These are phyloP conservation scores for Venustampulla echinocandica DNA, from an alignment of 495 filamentous ascomycete genomes.

Conservation along the genomic window DNA sequence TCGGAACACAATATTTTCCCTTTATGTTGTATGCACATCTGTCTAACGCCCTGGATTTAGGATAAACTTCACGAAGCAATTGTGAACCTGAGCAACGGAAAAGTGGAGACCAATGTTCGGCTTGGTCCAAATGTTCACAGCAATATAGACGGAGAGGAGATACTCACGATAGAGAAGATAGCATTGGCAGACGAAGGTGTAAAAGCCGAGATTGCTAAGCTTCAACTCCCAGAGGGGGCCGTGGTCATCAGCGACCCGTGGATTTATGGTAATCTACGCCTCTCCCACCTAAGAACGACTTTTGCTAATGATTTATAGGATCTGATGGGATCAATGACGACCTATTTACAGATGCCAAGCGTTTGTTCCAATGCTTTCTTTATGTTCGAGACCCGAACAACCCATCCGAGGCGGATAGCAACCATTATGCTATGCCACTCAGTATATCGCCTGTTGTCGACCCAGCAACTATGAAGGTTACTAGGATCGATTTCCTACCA, in stretches of 20 bases:
- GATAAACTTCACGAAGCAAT: constrained; percentile 61
- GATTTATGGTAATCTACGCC: constrained; percentile 53
- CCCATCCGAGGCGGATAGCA: constrained; percentile 49
- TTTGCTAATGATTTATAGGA: constrained; percentile 24
- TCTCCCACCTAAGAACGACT: not conserved
- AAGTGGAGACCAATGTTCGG: constrained; percentile 50
- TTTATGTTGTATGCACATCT: not conserved
- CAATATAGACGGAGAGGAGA: constrained; percentile 50
- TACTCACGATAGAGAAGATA: constrained; percentile 48
- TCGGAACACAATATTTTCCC: not conserved
- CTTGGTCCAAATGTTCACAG: constrained; percentile 49
- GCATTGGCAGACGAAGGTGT: constrained; percentile 48
- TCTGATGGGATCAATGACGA: constrained; percentile 54
- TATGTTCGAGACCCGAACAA: constrained; percentile 54
- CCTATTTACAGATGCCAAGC: constrained; percentile 42
- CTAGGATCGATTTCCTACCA: constrained; percentile 50
- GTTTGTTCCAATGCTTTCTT: constrained; percentile 58
- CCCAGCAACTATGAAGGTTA: constrained; percentile 52
- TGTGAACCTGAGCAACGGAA: constrained; percentile 43
- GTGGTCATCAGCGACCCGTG: constrained; percentile 58
- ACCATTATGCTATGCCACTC: constrained; percentile 74
- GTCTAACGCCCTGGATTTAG: constrained; percentile 24
- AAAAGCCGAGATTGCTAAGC: constrained; percentile 53
- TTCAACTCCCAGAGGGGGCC: constrained; percentile 53
- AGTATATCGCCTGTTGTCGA: constrained; percentile 72